Percentiles rank a stretch among this genome's conserved stretches.
These are phyloP conservation scores for Yamadazyma sp. DNA, from an alignment of 1,139 yeast species.

Conservation along the genomic window DNA sequence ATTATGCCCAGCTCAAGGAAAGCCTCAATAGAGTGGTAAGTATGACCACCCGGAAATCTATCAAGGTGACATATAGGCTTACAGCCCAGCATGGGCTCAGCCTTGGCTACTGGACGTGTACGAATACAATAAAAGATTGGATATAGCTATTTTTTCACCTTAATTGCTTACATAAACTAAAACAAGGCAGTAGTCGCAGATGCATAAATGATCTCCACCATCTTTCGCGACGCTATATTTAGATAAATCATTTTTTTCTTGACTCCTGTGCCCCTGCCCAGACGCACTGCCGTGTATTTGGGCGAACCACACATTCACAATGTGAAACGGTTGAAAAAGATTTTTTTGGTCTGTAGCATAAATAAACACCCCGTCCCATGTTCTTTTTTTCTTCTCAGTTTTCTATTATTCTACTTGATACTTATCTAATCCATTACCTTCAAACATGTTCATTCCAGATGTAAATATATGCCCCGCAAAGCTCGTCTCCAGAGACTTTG, in stretches of 20 bases:
- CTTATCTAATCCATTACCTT: too few relatives aligned
- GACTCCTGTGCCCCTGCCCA: background rate
- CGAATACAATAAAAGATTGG: background rate
- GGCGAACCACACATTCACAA: background rate
- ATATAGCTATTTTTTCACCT: background rate
- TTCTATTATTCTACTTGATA: too few relatives aligned
- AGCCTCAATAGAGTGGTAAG: background rate
- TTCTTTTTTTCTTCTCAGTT: background rate
- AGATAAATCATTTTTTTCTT: background rate
- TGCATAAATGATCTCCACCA: background rate
- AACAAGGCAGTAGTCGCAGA: background rate
- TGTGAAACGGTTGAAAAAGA: background rate
- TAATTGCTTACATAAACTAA: background rate
- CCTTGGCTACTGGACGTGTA: conserved; percentile 4
- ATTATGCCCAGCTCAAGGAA: background rate
- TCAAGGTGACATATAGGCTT: background rate
- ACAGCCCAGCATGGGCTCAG: background rate
- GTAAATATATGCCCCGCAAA: conserved; percentile 13
- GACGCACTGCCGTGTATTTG: conserved; percentile 1
- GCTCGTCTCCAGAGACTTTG: conserved; percentile 13
- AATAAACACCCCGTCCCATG: background rate
- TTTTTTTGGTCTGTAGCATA: background rate
- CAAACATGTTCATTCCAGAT: conserved; percentile 12
- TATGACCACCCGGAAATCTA: background rate
- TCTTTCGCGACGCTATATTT: background rate